Evolutionary conservation across 352 stramenopile genomes (phyloP).

Genomic region (Globisporangium spinosum): DNA sequence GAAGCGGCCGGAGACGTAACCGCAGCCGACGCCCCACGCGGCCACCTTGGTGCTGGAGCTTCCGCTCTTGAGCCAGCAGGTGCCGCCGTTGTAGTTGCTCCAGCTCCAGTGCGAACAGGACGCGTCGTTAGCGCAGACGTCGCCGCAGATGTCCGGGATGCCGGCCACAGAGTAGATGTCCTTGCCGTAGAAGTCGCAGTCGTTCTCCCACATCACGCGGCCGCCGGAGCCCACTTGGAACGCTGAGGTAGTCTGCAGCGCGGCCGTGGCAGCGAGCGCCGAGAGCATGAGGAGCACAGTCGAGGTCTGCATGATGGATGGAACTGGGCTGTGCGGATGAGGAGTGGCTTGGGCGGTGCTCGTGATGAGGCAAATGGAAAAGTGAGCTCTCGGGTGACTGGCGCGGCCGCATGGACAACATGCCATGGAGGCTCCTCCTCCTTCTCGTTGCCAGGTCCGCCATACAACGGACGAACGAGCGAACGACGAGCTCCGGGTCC

Average conservation of each 20-base stretch:
- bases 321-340: not conserved
- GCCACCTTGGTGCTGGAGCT: not conserved
- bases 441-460: not conserved
- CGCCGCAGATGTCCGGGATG: conserved; percentile 19
- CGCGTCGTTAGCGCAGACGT: conserved; percentile 17
- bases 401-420: not conserved
- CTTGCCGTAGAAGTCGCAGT: conserved; percentile 21
- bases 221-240: conserved; percentile 12
- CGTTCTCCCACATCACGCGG: conserved; percentile 23
- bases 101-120: conserved; percentile 35
- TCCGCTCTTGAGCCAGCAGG: conserved; percentile 57
- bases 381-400: conserved; percentile 9
- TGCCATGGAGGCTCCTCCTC: not conserved
- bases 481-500: not conserved
- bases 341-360: not conserved
- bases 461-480: not conserved
- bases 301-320: conserved; percentile 12
- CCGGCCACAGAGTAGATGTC: conserved; percentile 16
- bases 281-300: conserved; percentile 11
- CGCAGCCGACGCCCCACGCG: conserved; percentile 27
- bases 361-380: conserved; percentile 13
- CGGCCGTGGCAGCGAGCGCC: conserved; percentile 1
- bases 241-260: not conserved
- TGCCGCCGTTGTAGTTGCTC: conserved; percentile 51
- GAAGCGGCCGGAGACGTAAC: conserved; percentile 42